Percentiles rank a stretch among this genome's conserved stretches.
Conservation (phyloP, 192 early-diverging fungal species). For the Coemansia aciculifera region DNA sequence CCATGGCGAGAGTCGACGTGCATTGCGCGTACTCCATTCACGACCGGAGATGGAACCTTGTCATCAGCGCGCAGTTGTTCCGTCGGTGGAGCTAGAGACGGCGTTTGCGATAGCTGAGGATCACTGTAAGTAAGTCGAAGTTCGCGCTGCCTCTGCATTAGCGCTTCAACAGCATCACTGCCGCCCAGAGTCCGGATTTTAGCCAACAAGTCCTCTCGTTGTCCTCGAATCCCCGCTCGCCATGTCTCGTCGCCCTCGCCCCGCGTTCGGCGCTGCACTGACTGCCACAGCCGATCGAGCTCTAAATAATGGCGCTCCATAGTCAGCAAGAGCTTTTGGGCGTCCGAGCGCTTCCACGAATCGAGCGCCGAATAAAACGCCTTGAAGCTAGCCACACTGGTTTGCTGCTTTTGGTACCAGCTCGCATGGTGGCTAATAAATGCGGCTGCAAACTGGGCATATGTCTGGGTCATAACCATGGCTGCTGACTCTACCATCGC, state of each 20-base stretch:
- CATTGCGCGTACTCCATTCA: conserved; percentile 2
- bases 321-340: conserved; percentile 24
- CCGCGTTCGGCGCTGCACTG: conserved; percentile 37
- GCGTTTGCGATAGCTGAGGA: conserved; percentile 30
- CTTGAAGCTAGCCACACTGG: conserved; percentile 31
- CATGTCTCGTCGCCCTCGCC: conserved; percentile 47
- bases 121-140: conserved; percentile 25
- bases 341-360: conserved; percentile 46
- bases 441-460: conserved; percentile 19
- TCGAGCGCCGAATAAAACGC: conserved; percentile 41
- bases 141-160: conserved; percentile 25
- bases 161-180: conserved; percentile 17
- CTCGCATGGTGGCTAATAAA: conserved; percentile 5
- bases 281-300: conserved; percentile 48
- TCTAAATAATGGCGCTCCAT: conserved; percentile 51
- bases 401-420: conserved; percentile 27
- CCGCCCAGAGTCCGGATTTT: conserved; percentile 35
- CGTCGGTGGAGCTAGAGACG: conserved; percentile 19
- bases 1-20: background rate
- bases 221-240: conserved; percentile 33
- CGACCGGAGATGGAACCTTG: background rate
- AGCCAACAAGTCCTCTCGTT: conserved; percentile 23
- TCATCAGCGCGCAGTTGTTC: background rate
- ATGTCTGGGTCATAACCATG: conserved; percentile 23
- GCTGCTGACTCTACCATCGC: conserved; percentile 35